Evolutionary conservation across 2,329 filamentous ascomycete genomes (phyloP), one percentile per base, ranked within the genome.

Genomic region (Monilinia laxa): DNA sequence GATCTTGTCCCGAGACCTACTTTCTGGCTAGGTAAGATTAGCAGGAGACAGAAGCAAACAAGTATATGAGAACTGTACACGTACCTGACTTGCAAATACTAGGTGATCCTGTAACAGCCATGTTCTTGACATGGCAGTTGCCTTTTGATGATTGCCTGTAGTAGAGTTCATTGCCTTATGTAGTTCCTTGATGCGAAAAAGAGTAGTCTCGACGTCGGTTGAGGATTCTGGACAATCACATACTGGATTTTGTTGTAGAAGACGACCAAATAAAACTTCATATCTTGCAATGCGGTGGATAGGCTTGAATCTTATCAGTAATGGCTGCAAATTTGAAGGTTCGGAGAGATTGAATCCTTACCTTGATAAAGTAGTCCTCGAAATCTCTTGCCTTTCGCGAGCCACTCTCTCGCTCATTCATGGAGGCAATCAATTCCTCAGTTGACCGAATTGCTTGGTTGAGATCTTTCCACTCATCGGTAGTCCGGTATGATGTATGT

Each of bases 211-310:
- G 23, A 98, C 86, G 64, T 92, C 89, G 76, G 90, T 87, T 77
- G 97, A 90, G 0, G 92, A 90, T 68, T 87, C 87, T 0, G 93
- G 92, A 73, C 93, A 96, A 75, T 98, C 94, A 65, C 85, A 88
- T 1, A 92, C 90, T 2, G 92, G 91, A 0, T 93, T 97, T 71
- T 89, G 85, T 73, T 90, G 93, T 68, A 93, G 83, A 11, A 99
- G 82, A 73, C 97, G 92, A 6, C 87, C 84, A 74, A 98, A 93
- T 2, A 98, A 81, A 4, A 99, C 81, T 14, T 92, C 92, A 75
- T 98, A 98, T 79, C 90, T 92, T 80, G 92, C 96, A 28, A 97
- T 85, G 65, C 94, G 86, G 78, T 99, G 94, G 25, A 97, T 93
- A 0, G 94, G 95, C 91, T 96, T 23, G 51, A 51, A 52, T 18